Base-by-base conservation (phyloP, 768 basidiomycete species). In the Boletus reticuloceps region DNA sequence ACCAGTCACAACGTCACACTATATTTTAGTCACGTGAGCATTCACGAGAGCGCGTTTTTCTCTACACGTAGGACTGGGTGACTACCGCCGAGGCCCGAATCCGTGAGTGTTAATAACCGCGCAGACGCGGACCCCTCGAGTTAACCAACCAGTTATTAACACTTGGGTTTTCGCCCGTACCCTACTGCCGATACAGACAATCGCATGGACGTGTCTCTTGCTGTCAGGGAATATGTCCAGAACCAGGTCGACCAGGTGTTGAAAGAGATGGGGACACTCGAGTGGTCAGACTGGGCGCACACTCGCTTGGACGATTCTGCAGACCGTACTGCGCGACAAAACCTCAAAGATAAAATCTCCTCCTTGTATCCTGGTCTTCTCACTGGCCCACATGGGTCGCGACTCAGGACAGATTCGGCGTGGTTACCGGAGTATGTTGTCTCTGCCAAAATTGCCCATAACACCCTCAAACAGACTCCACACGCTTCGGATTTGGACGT, bases 1-100 rank as follows among this genome's bases (percentile, higher is more conserved):
- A 25, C 39, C 2, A 2, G 62, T 64, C 55, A 67, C 64, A 45
- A 4, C 12, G 43, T 60, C 56, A 67, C 60, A 39, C 39, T 36
- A 1, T 40, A 10, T 42, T 27, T n/a, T 16, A 12, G 12, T 57
- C 64, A 67, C 58, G 54, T 67, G 63, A 43, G 27, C 37, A 17
- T 5, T 20, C 25, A 32, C 3, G 7, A 13, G 3, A 3, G 1
- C 52, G 57, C 51, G 51, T 53, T 36, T 19, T n/a, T 36, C 34
- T 13, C 12, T 36, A 13, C 34, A 36, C 11, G 3, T 13, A 13
- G 34, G 34, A 14, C 34, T 9, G 34, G 22, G 3, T 3, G 2
- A 3, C 2, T 25, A 25, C 22, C 22, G 22, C 22, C 5, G n/a
- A n/a, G n/a, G n/a, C n/a, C n/a, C n/a, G 22, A 25, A 25, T 5